These are phyloP conservation scores for Corylus avellana DNA, from an alignment of 306 rosid species.

Conservation along the genomic window DNA sequence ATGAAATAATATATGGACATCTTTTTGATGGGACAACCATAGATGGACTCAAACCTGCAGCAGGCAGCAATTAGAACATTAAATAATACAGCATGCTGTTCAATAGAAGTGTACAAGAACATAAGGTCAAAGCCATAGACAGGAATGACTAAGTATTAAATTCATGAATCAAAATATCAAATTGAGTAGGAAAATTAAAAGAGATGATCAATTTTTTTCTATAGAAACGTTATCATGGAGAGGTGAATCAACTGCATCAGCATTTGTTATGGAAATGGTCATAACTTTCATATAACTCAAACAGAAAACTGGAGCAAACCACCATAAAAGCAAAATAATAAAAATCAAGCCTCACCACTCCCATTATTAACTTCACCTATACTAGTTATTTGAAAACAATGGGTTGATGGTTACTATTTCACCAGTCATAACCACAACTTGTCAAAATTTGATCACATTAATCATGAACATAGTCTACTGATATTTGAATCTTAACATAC, in stretches of 20 bases:
- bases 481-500: background rate
- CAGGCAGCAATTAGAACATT: background rate
- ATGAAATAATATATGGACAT: background rate
- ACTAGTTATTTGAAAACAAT: no score
- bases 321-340: background rate
- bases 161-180: background rate
- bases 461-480: background rate
- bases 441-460: background rate
- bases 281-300: background rate
- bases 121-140: background rate
- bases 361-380: no score
- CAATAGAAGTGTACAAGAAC: background rate
- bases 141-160: background rate
- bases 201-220: background rate
- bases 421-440: conserved; percentile 1
- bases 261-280: background rate
- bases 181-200: background rate
- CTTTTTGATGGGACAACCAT: background rate
- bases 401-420: background rate
- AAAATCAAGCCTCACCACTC: background rate
- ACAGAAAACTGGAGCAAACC: background rate
- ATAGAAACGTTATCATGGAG: background rate
- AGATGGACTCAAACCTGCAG: background rate
- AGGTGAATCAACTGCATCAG: background rate
- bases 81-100: background rate